Base-by-base conservation (phyloP, 805 yeast genomes). In the Candida succiphila region DNA sequence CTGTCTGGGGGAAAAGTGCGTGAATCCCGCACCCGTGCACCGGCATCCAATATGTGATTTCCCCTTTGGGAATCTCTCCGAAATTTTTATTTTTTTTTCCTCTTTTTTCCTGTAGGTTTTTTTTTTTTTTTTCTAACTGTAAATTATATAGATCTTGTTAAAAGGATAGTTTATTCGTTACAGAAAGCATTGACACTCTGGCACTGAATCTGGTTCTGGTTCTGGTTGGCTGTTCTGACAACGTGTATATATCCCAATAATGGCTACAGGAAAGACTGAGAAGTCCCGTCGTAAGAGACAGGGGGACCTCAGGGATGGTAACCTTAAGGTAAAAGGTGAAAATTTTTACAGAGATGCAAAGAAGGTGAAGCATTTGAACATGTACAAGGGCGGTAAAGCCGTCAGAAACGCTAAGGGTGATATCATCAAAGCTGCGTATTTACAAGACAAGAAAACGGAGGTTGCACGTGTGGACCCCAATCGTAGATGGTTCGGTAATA, bases 401-500 rank as follows among this genome's bases (percentile, higher is more conserved):
- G 75, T 72, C 34, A 72, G 95, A 46, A 85, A 88, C 54, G 85
- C 86, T 33, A 68, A 75, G 41, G 97, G 97, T 51, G 95, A 87
- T 22, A 71, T 88, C 38, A 70, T 86, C 35, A 69, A 74, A 52
- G 95, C 95, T 29, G 96, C 97, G 15, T 78, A 75, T 20, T 69
- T 89, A 37, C 98, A 89, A 56, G 78, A 83, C 45, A 77, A 86
- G 4, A 88, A 86, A 41, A 68, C 83, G 20, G 97, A 97, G 12
- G 75, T 67, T 42, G 97, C 97, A 2, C 69, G 98, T 40, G 94
- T 89, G 29, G 95, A 85, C 53, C 97, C 98, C 6, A 89, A 89
- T 58, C 75, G 95, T 57, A 75, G 94, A 53, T 89, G 97, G 98
- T 92, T 92, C 54, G 96, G 96, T 31, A 92, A 87, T 60, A 86